phyloP scores from a whole-genome alignment of 441 rosid genomes.

The Populus trichocarpa region DNA sequence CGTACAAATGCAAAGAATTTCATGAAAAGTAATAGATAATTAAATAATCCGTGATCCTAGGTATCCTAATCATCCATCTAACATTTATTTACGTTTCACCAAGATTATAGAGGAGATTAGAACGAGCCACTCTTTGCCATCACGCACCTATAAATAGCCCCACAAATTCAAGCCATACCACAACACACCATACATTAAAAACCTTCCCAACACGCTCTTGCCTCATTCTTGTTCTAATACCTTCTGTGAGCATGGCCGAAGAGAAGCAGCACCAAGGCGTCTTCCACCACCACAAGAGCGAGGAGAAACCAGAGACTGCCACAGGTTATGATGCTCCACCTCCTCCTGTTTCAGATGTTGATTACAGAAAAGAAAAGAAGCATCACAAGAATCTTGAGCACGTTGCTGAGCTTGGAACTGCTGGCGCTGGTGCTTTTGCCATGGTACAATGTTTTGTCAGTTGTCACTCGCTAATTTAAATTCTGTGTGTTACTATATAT shows the following conservation, averaged over 20 bases:
- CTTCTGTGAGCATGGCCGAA: slow-evolving; percentile 23
- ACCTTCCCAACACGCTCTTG: background rate
- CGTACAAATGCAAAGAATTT: too few species aligned
- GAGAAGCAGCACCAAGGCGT: slow-evolving; percentile 39
- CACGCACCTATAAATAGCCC: slow-evolving; percentile 10
- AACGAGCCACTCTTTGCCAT: background rate
- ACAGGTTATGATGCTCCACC: background rate
- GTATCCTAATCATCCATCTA: too few species aligned
- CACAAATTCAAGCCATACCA: background rate
- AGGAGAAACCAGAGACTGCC: slow-evolving; percentile 19
- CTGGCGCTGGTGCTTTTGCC: slow-evolving; percentile 50
- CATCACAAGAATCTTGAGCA: slow-evolving; percentile 57
- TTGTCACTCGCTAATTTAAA: background rate
- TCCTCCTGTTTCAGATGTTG: slow-evolving; percentile 20
- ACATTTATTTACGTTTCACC: too few species aligned
- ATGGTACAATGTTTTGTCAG: slow-evolving; percentile 28
- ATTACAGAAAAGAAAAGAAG: slow-evolving; percentile 56
- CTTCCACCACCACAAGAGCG: slow-evolving; percentile 39
- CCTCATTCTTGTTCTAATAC: background rate
- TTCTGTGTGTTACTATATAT: background rate
- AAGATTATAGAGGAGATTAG: too few species aligned
- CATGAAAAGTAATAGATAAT: too few species aligned
- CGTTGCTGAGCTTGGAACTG: slow-evolving; percentile 37
- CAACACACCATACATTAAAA: too few species aligned
- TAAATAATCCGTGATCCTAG: too few species aligned